These are phyloP conservation scores for Russula olivacea DNA, from an alignment of 768 basidiomycete genomes.

Conservation along the genomic window DNA sequence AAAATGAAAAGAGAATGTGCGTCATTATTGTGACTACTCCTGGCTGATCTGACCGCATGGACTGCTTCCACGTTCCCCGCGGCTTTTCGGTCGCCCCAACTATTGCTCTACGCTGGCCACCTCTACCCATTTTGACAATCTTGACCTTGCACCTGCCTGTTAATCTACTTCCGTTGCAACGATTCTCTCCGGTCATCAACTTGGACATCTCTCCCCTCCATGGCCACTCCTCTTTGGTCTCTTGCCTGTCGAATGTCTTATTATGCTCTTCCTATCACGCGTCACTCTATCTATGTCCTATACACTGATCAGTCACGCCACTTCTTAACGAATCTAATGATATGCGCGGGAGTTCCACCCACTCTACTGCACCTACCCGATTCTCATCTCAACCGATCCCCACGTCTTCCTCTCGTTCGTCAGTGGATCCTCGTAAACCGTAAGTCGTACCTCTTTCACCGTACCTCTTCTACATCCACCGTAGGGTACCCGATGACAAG, in stretches of 20 bases:
- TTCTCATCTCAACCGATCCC: conserved; percentile 37
- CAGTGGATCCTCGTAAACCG: conserved; percentile 59
- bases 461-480: conserved; percentile 14
- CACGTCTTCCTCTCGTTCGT: conserved; percentile 46
- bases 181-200: background rate
- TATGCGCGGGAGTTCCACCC: conserved; percentile 18
- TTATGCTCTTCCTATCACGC: background rate
- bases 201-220: background rate
- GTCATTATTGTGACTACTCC: conserved; percentile 34
- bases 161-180: background rate
- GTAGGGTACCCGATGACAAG: conserved; percentile 48
- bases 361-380: conserved; percentile 44
- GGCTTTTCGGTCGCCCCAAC: conserved; percentile 9
- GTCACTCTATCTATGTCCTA: too few species aligned
- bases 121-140: background rate
- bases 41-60: conserved; percentile 18
- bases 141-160: background rate
- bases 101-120: background rate
- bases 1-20: conserved; percentile 71
- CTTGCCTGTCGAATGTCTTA: background rate
- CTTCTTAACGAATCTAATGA: conserved; percentile 40
- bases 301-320: conserved; percentile 39
- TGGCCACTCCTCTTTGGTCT: background rate
- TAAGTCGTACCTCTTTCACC: conserved; percentile 33
- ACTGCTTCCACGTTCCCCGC: conserved; percentile 19